Base-by-base conservation (phyloP, 1,284 basidiomycete species). In the Leccinum fallax region DNA sequence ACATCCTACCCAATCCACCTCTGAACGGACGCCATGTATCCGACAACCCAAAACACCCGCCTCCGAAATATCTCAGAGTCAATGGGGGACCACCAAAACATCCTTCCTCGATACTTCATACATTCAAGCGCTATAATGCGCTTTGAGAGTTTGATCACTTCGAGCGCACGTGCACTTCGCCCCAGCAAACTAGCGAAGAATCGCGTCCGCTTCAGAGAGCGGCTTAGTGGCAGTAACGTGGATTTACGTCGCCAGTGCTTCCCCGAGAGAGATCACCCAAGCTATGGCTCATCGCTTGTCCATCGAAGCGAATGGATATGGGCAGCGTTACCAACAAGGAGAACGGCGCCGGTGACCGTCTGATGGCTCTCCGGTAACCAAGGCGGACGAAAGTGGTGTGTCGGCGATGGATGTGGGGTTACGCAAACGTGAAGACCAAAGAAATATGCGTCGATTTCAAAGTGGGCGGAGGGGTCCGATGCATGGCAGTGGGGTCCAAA, bases 301-400 rank as follows among this genome's bases (percentile, higher is more conserved):
- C 43, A 46, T 2, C 80, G 73, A 4, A 80, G 81, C 1, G 77
- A 75, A 56, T 81, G 79, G 30, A 79, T 76, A 62, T 81, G 79
- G 30, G 79, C 80, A 3, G 80, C 80, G 60, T 81, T 80, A 1
- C 80, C 81, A 3, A 80, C 40, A 46, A 81, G 71, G 34, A 36
- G 13, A 36, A 36, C 13, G 34, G 13, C 13, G 34, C 13, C 2
- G 13, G 13, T 36, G 13, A 36, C 34, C 2, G 34, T 36, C 34
- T 36, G 34, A 36, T 36, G 13, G 34, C 34, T 36, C 34, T 36
- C 13, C 34, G 34, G 34, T 36, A 26, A 36, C 34, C 34, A 36
- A 36, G 34, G 34, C 16, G 38, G 38, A 40, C 38, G 16, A 40
- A 40, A 40, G 38, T 40, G 38, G 38, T n/a, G 38, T 36, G 28